Evolutionary conservation across 179 eudicot genomes (phyloP), one percentile per base, ranked within the genome.

Genomic region (Patellifolia procumbens): DNA sequence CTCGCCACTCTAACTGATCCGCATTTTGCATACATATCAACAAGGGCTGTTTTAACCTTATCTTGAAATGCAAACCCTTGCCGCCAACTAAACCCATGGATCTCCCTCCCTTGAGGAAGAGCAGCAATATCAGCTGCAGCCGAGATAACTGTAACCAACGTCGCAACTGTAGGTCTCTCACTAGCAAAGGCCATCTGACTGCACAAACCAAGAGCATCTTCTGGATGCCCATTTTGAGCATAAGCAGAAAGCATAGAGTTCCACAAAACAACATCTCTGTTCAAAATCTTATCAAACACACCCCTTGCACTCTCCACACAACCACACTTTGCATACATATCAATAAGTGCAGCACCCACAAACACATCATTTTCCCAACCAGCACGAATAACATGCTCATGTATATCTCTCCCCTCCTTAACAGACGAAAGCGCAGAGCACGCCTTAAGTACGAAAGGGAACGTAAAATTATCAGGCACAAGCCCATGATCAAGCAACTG

Each of bases 201-300:
- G 42, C 86, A 91, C 46, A 92, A 83, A 31, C 71, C 76, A 34
- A 91, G 87, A 34, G 93, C 86, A 16, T 87, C 93, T 73, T 92
- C 91, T 0, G 95, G 86, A 61, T 77, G 86, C 76, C 97, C 91
- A 67, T 91, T 92, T 71, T 92, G 97, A 9, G 94, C 83, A 72
- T 92, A 92, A 71, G 92, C 89, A 77, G 97, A 87, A 10, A 92
- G 85, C 97, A 92, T 92, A 22, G 97, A 90, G 74, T 92, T 92
- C 94, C 94, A 92, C 35, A 90, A 22, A 19, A 90, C 97, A 80
- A 90, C 97, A 79, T 92, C 97, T 76, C 91, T 85, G 4, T 61
- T 79, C 37, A 71, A 60, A 77, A 92, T 85, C 70, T 83, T 86
- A 64, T 89, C 87, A 68, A 92, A 92, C 16, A 92, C 94, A 4